These are phyloP conservation scores for Thalassiosira livingstoniorum DNA, from an alignment of 352 stramenopile genomes.

Conservation along the genomic window DNA sequence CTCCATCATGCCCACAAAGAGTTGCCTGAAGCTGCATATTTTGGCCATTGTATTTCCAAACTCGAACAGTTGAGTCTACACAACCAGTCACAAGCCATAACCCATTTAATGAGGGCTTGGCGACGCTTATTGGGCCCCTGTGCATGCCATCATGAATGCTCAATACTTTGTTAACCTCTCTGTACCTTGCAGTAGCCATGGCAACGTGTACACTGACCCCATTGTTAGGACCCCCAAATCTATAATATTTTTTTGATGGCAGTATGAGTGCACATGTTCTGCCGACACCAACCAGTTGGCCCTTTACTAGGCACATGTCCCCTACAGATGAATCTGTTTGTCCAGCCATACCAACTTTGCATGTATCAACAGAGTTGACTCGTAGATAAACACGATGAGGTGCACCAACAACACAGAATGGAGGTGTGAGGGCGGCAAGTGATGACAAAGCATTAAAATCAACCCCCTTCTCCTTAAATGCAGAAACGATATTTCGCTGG, in stretches of 20 bases:
- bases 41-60: slow-evolving; percentile 84
- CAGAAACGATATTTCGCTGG: slow-evolving; percentile 61
- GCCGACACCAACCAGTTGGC: slow-evolving; percentile 82
- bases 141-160: slow-evolving; percentile 86
- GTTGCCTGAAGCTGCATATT: slow-evolving; percentile 81
- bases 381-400: slow-evolving; percentile 77
- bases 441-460: slow-evolving; percentile 82
- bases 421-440: slow-evolving; percentile 79
- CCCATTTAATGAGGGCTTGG: slow-evolving; percentile 81
- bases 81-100: slow-evolving; percentile 83
- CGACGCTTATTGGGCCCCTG: slow-evolving; percentile 75
- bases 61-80: slow-evolving; percentile 84
- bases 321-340: slow-evolving; percentile 82
- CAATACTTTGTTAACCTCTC: slow-evolving; percentile 83
- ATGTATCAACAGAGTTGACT: slow-evolving; percentile 72
- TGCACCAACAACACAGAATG: slow-evolving; percentile 84
- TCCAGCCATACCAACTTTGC: slow-evolving; percentile 77
- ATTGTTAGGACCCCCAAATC: slow-evolving; percentile 82
- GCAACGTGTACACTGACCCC: slow-evolving; percentile 84
- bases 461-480: slow-evolving; percentile 78
- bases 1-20: slow-evolving; percentile 84
- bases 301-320: slow-evolving; percentile 83
- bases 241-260: slow-evolving; percentile 81
- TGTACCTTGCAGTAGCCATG: slow-evolving; percentile 67
- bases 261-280: slow-evolving; percentile 81